Percentiles rank a stretch among this genome's conserved stretches.
These are phyloP conservation scores for Sherardia arvensis DNA, from an alignment of 257 asterid species.

Conservation along the genomic window DNA sequence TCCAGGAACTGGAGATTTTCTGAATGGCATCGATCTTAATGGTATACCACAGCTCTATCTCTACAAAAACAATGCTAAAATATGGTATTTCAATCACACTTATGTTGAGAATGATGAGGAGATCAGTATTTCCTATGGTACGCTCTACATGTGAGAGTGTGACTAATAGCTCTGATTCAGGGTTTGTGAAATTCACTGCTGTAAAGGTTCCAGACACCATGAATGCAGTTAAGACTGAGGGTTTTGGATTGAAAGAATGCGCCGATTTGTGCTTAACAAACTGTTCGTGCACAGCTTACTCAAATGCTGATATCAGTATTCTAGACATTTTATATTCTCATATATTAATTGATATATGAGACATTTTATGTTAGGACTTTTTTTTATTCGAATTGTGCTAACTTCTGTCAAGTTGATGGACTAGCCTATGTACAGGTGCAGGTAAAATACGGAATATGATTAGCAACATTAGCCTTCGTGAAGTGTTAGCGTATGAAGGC, in stretches of 20 bases:
- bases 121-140: conserved; percentile 10
- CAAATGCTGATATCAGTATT: conserved; percentile 23
- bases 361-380: too few relatives aligned
- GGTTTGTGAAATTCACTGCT: background rate
- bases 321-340: too few relatives aligned
- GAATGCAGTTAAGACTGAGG: conserved; percentile 12
- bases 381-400: too few relatives aligned
- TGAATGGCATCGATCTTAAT: conserved; percentile 20
- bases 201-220: background rate
- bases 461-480: conserved; percentile 4
- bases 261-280: conserved; percentile 19
- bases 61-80: background rate
- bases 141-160: conserved; percentile 18
- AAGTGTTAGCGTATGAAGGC: conserved; percentile 12
- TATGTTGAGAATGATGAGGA: conserved; percentile 26
- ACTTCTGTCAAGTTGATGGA: too few relatives aligned
- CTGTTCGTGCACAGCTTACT: conserved; percentile 29
- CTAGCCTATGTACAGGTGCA: too few relatives aligned
- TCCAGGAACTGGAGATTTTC: conserved; percentile 25
- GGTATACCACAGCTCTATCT: conserved; percentile 20
- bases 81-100: conserved; percentile 20
- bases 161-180: background rate
- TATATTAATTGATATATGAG: too few relatives aligned
- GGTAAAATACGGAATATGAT: background rate
- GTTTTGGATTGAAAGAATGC: conserved; percentile 22